Conservation (phyloP, 257 asterid genomes). For the Nicotiana sylvestris region DNA sequence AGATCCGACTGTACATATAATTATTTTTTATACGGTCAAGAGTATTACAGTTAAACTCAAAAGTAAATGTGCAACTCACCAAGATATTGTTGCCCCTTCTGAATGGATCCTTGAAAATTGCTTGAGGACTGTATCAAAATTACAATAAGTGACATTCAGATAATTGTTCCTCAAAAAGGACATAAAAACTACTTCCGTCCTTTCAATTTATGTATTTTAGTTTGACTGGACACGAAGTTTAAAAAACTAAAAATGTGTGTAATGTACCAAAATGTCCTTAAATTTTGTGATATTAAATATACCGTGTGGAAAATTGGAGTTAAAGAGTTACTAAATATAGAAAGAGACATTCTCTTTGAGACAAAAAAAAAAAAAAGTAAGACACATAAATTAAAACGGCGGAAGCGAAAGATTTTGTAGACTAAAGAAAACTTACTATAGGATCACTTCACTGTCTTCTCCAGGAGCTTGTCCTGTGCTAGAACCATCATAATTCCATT, state of each 20-base stretch:
- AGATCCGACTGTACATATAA: background rate
- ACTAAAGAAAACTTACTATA: slow-evolving; percentile 53
- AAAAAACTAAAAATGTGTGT: too few species aligned
- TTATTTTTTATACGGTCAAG: background rate
- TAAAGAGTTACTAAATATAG: too few species aligned
- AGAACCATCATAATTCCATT: slow-evolving; percentile 98
- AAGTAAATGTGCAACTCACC: slow-evolving; percentile 34
- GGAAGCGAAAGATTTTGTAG: too few species aligned
- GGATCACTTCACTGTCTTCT: slow-evolving; percentile 95
- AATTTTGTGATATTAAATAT: too few species aligned
- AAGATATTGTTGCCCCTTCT: slow-evolving; percentile 93
- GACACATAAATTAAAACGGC: too few species aligned
- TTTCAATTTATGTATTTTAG: too few species aligned
- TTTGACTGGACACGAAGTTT: too few species aligned
- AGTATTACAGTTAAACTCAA: background rate
- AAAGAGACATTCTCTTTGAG: too few species aligned
- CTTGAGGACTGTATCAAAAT: slow-evolving; percentile 68
- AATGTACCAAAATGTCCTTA: too few species aligned
- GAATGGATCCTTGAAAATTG: slow-evolving; percentile 95
- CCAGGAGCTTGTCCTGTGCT: slow-evolving; percentile 99
- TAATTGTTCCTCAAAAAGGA: background rate
- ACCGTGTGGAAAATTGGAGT: too few species aligned
- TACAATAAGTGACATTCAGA: background rate
- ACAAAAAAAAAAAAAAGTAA: too few species aligned
- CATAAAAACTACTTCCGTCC: background rate